phyloP scores from a whole-genome alignment of 2,329 filamentous ascomycete species.

The Aspergillus sp. region DNA sequence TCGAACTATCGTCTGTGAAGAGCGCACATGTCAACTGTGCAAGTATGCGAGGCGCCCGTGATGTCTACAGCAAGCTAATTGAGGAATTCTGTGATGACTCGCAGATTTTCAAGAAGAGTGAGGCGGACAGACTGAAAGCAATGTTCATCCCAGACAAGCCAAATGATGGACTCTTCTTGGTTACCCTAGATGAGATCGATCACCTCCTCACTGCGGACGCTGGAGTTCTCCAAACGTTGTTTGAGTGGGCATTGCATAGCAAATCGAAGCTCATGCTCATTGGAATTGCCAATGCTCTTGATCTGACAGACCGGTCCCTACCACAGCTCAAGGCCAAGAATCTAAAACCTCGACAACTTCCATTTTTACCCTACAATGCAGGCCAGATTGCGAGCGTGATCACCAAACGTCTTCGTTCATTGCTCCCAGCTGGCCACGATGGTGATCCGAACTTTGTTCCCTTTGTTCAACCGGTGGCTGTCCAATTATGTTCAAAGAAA shows the following conservation, averaged over 20 bases:
- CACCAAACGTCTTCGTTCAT: conserved; percentile 67
- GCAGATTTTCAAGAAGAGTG: conserved; percentile 57
- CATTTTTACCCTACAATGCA: conserved; percentile 87
- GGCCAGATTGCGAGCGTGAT: conserved; percentile 82
- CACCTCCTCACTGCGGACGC: conserved; percentile 82
- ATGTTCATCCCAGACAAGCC: conserved; percentile 60
- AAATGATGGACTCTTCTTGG: conserved; percentile 56
- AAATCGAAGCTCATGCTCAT: conserved; percentile 73
- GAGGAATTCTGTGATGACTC: conserved; percentile 58
- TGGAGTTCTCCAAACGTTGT: conserved; percentile 84
- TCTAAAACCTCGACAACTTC: conserved; percentile 78
- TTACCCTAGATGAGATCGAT: conserved; percentile 91
- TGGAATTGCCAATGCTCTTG: conserved; percentile 91
- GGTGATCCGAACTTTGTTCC: conserved; percentile 57
- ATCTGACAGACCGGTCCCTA: conserved; percentile 89
- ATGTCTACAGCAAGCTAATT: conserved; percentile 72
- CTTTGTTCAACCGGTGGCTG: conserved; percentile 86
- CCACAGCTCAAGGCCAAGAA: conserved; percentile 89
- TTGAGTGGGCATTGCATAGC: conserved; percentile 86
- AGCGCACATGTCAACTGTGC: conserved; percentile 90
- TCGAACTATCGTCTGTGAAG: conserved; percentile 49
- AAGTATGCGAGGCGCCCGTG: conserved; percentile 81
- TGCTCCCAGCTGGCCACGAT: conserved; percentile 47
- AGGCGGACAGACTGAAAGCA: conserved; percentile 58
- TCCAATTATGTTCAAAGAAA: conserved; percentile 90